phyloP scores from a whole-genome alignment of 2,329 filamentous ascomycete species.

The Talaromyces sp. region DNA sequence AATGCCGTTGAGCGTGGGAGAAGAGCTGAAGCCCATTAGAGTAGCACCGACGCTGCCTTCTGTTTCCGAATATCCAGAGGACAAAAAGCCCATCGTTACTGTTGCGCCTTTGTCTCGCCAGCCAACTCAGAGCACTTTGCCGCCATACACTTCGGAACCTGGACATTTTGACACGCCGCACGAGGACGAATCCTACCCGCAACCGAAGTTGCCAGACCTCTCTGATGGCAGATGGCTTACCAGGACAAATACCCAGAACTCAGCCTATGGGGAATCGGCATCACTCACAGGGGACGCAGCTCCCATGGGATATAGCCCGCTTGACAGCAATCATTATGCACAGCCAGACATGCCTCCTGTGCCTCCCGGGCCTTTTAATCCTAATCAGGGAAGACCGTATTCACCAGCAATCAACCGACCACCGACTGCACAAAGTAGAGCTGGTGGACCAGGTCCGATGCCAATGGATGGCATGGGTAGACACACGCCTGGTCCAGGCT shows the following conservation, averaged over 20 bases:
- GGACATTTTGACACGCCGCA: constrained; percentile 28
- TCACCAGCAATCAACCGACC: constrained; percentile 23
- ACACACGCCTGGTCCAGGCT: constrained; percentile 19
- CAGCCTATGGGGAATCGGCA: constrained; percentile 53
- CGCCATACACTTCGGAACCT: constrained; percentile 60
- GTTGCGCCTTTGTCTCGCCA: constrained; percentile 54
- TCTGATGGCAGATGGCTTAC: constrained; percentile 43
- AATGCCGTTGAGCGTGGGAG: constrained; percentile 28
- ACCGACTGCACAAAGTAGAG: constrained; percentile 26
- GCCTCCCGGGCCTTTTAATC: constrained; percentile 24
- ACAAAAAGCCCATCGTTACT: constrained; percentile 28
- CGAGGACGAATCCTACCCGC: constrained; percentile 19
- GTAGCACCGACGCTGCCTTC: constrained; percentile 57
- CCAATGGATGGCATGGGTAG: constrained; percentile 24
- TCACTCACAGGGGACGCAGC: constrained; percentile 39
- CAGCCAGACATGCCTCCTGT: constrained; percentile 31
- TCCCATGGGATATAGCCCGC: constrained; percentile 33
- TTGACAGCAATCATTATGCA: constrained; percentile 28
- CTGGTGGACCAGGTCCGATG: constrained; percentile 28
- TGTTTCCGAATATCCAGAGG: constrained; percentile 48
- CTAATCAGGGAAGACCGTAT: constrained; percentile 26
- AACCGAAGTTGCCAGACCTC: constrained; percentile 41
- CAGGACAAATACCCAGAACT: constrained; percentile 45
- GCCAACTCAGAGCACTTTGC: constrained; percentile 61
- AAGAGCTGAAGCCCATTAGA: constrained; percentile 32